Conservation (phyloP, 2,329 filamentous ascomycete species). For the Teratosphaeria gauchensis region DNA sequence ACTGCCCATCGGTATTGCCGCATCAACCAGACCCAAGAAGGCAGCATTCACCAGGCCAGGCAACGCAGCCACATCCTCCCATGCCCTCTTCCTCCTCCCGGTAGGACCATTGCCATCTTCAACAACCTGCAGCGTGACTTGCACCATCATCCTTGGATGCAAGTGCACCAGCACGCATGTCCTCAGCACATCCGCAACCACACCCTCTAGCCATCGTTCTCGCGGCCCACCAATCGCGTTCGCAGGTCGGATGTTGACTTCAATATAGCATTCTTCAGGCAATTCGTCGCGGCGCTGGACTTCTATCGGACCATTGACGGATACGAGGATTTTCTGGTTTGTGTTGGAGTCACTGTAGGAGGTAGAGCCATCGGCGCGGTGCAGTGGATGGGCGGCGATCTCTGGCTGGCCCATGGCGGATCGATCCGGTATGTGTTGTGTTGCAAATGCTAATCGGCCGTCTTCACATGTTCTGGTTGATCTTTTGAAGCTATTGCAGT, state of each 20-base stretch:
- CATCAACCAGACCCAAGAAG: constrained; percentile 68
- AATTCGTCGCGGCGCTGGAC: constrained; percentile 80
- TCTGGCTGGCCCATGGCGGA: neutral
- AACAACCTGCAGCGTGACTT: constrained; percentile 67
- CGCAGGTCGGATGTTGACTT: constrained; percentile 80
- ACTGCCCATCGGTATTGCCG: constrained; percentile 67
- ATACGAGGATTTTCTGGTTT: constrained; percentile 66
- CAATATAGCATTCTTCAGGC: constrained; percentile 80
- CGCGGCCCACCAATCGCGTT: constrained; percentile 60
- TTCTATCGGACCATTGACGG: constrained; percentile 89
- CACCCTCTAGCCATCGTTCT: constrained; percentile 66
- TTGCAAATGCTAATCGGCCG: neutral
- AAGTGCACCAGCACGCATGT: constrained; percentile 65
- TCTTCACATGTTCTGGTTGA: neutral
- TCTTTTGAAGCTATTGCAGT: neutral
- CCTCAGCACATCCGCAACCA: constrained; percentile 62
- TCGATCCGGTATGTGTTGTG: neutral
- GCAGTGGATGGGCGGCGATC: constrained; percentile 36
- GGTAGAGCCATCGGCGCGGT: constrained; percentile 70
- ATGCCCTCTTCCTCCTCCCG: constrained; percentile 46
- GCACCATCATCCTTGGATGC: constrained; percentile 68
- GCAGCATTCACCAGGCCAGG: constrained; percentile 75
- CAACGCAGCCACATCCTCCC: constrained; percentile 66
- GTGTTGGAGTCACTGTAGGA: constrained; percentile 60
- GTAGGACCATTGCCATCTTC: neutral